Base-by-base conservation (phyloP, 2,329 filamentous ascomycete species). In the Daldinia eschscholtzii region DNA sequence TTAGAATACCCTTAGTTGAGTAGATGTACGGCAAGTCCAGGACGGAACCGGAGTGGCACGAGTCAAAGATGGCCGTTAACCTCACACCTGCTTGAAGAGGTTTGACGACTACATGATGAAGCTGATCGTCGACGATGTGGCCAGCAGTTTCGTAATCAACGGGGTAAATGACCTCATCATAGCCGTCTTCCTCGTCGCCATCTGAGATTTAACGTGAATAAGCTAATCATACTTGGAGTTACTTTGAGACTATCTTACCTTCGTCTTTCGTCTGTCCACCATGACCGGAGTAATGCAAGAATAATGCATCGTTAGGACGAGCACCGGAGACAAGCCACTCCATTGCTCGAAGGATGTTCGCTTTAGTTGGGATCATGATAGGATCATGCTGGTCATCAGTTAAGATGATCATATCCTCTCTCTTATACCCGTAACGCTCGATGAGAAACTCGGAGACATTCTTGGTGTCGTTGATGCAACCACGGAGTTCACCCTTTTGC, bases 91-190 rank as follows among this genome's bases (percentile, higher is more conserved):
- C 80, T 61, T 83, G 80, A 23, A 90, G 78, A 10, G 88, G 88
- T 61, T 80, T 81, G 57, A 90, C 86, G 85, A 93, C 91, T 76
- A 93, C 90, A 57, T 88, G 83, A 78, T 94, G 92, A 88, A 95
- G 92, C 79, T 94, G 91, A 76, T 95, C 92, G 78, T 94, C 92
- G 26, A 92, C 91, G 73, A 95, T 93, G 79, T 94, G 92, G 42
- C 92, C 92, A n/a, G 87, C 89, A 74, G 91, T 88, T 72, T 91
- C 85, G 81, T 93, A 94, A 79, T 95, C 92, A 18, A 94, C 91
- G 0, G 92, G 92, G 77, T 94, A 94, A 73, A 95, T 92, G 68
- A 94, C 92, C 78, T 94, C 92, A 74, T 94, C 92, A 76, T 92
- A 93, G 46, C 92, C 92, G 75, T 94, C 92, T 39, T 92, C 90